These are phyloP conservation scores for Adansonia rubrostipa DNA, from an alignment of 441 rosid genomes.

Conservation along the genomic window DNA sequence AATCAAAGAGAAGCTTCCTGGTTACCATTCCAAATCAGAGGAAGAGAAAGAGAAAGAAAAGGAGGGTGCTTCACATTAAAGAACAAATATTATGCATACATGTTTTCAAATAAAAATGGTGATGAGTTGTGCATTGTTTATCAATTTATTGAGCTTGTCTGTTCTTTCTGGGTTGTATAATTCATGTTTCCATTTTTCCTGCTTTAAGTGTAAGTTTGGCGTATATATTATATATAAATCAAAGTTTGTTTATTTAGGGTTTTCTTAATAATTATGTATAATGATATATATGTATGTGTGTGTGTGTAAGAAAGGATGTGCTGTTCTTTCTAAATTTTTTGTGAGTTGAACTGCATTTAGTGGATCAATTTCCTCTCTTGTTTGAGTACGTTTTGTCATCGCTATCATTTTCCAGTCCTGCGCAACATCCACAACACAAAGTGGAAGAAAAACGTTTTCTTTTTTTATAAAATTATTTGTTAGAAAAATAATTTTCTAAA, in stretches of 20 bases:
- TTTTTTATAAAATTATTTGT: no score
- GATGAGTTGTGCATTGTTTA: not conserved
- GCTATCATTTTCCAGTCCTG: not conserved
- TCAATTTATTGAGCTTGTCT: not conserved
- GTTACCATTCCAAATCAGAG: constrained; percentile 54
- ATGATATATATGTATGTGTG: not conserved
- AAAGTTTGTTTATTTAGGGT: not conserved
- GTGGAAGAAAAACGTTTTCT: no score
- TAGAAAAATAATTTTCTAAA: no score
- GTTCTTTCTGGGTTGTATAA: not conserved
- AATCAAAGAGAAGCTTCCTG: constrained; percentile 62
- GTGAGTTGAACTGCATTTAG: not conserved
- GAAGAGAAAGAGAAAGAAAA: not conserved
- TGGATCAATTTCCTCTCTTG: not conserved
- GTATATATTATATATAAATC: not conserved
- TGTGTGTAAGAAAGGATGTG: not conserved
- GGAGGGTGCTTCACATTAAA: constrained; percentile 1
- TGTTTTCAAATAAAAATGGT: not conserved
- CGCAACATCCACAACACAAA: no score
- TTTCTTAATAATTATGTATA: no score
- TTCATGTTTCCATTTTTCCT: not conserved
- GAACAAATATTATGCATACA: not conserved
- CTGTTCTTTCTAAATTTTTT: not conserved
- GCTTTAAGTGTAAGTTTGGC: not conserved
- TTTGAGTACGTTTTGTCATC: not conserved